These are phyloP conservation scores for Trypanosoma scelopori DNA, from an alignment of 208 protist genomes.

Conservation along the genomic window DNA sequence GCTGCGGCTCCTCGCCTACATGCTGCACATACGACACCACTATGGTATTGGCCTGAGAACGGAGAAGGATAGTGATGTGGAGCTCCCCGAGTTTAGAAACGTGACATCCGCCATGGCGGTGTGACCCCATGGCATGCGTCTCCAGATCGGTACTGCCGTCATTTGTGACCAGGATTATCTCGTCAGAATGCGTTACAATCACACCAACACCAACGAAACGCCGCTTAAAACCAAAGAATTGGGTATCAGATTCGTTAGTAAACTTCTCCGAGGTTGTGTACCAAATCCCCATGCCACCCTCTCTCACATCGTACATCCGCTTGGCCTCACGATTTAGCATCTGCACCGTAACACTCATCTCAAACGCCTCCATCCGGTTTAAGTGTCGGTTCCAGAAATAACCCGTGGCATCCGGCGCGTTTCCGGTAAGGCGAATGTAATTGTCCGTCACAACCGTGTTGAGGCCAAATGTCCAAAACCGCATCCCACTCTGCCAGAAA, in stretches of 20 bases:
- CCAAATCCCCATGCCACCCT: constrained; percentile 41
- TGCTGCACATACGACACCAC: constrained; percentile 30
- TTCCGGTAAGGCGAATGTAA: constrained; percentile 44
- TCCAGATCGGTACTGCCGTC: constrained; percentile 15
- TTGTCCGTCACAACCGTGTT: constrained; percentile 46
- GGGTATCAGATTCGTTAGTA: constrained; percentile 19
- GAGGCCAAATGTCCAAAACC: constrained; percentile 48
- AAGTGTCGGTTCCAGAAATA: constrained; percentile 51
- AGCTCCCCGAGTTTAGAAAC: constrained; percentile 24
- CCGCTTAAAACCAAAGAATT: constrained; percentile 40
- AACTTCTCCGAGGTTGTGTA: constrained; percentile 29
- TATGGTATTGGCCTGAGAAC: constrained; percentile 13
- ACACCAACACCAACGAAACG: constrained; percentile 48
- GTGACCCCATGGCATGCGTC: background rate
- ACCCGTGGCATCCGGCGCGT: constrained; percentile 18
- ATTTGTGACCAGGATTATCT: constrained; percentile 31
- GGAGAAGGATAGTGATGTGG: constrained; percentile 40
- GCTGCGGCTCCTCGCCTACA: background rate
- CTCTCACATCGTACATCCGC: background rate
- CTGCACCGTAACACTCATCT: constrained; percentile 41
- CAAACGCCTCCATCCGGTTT: constrained; percentile 39
- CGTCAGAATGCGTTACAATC: constrained; percentile 37
- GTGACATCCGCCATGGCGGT: constrained; percentile 25
- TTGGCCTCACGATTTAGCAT: constrained; percentile 21
- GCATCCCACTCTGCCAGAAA: constrained; percentile 48